Percentiles rank a stretch among this genome's conserved stretches.
Conservation (phyloP, 176 grass and related monocot genomes). For the Aegilops sharonensis region DNA sequence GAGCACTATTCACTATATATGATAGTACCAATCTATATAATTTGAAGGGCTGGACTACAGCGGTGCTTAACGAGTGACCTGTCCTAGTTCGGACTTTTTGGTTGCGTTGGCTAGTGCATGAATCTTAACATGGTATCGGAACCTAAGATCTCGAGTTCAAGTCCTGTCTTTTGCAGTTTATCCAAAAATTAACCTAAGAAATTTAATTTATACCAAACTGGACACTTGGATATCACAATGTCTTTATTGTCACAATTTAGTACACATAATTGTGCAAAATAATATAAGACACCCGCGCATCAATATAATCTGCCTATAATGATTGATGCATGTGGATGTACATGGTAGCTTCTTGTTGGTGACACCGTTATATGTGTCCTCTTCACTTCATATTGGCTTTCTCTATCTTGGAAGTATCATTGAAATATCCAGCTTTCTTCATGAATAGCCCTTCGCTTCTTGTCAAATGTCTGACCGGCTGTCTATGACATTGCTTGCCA, state of each 20-base stretch:
- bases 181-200: background rate
- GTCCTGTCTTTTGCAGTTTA: too few relatives aligned
- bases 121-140: too few relatives aligned
- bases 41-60: too few relatives aligned
- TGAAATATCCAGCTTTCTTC: background rate
- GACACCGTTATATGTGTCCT: background rate
- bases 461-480: background rate
- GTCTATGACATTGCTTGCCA: background rate
- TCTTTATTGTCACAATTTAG: conserved; percentile 1
- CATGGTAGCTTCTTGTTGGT: conserved; percentile 11
- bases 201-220: background rate
- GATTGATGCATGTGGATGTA: conserved; percentile 1
- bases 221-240: background rate
- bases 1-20: conserved; percentile 1
- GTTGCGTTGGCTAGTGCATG: too few relatives aligned
- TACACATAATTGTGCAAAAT: background rate
- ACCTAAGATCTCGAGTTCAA: too few relatives aligned
- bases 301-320: background rate
- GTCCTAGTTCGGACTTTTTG: too few relatives aligned
- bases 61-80: too few relatives aligned
- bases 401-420: background rate
- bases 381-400: background rate
- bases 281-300: background rate
- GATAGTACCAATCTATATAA: background rate
- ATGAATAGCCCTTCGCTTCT: background rate